These are phyloP conservation scores for Lichina pygmaea DNA, from an alignment of 495 filamentous ascomycete species.

Conservation along the genomic window DNA sequence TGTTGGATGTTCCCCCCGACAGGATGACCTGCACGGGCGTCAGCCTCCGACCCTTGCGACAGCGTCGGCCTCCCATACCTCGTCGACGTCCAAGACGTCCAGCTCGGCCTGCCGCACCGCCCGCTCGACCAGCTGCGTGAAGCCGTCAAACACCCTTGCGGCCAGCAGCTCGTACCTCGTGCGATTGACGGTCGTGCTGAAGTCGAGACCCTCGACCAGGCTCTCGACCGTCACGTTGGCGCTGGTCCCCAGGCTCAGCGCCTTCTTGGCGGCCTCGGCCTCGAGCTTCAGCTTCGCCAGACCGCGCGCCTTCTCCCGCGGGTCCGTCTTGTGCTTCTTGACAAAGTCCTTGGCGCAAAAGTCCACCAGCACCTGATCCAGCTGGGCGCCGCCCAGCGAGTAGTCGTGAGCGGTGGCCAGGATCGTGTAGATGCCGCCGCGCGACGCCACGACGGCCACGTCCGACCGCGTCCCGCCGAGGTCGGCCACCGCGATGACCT, in stretches of 20 bases:
- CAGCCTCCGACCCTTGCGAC: not conserved
- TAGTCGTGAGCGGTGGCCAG: conserved; percentile 88
- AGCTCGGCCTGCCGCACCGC: conserved; percentile 78
- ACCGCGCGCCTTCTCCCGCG: conserved; percentile 48
- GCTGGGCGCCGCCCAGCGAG: conserved; percentile 50
- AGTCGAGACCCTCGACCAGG: conserved; percentile 70
- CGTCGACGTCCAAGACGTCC: conserved; percentile 77
- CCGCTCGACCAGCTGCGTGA: conserved; percentile 59
- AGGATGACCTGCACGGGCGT: conserved; percentile 38
- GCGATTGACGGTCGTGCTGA: conserved; percentile 70
- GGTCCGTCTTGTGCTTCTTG: conserved; percentile 79
- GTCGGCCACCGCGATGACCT: conserved; percentile 77
- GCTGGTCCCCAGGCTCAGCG: conserved; percentile 62
- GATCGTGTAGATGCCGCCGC: conserved; percentile 90
- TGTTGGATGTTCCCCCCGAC: conserved; percentile 78
- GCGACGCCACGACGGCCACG: conserved; percentile 64
- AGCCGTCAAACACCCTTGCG: conserved; percentile 56
- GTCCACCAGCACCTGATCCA: conserved; percentile 79
- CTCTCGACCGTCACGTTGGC: conserved; percentile 78
- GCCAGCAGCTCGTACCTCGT: conserved; percentile 80
- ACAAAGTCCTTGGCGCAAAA: conserved; percentile 96
- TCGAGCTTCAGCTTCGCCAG: conserved; percentile 84
- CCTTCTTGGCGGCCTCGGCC: conserved; percentile 70
- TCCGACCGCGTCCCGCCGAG: conserved; percentile 83
- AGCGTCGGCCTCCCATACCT: conserved; percentile 17